A percentile compares a stretch with the other conserved stretches of the same genome.
These are phyloP conservation scores for Xylaria sp. DNA, from an alignment of 2,329 filamentous ascomycete species.

Conservation along the genomic window DNA sequence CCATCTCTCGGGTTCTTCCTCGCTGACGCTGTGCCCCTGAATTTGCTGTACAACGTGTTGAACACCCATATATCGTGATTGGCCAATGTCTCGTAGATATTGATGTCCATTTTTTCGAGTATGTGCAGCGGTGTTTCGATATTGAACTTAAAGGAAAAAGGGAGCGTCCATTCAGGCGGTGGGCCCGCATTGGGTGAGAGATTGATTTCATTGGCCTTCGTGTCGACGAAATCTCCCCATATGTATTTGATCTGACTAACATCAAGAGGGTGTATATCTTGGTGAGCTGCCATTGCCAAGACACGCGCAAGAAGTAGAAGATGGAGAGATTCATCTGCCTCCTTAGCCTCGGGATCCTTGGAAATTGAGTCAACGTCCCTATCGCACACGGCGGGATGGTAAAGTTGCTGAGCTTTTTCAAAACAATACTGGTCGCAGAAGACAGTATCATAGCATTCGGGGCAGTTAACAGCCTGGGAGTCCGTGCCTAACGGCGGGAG, in stretches of 20 bases:
- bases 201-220: constrained; percentile 58
- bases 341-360: constrained; percentile 65
- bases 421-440: constrained; percentile 68
- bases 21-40: constrained; percentile 89
- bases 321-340: constrained; percentile 66
- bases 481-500: constrained; percentile 65
- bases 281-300: constrained; percentile 67
- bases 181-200: constrained; percentile 60
- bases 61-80: constrained; percentile 80
- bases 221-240: constrained; percentile 69
- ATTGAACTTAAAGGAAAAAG: constrained; percentile 79
- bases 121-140: constrained; percentile 77
- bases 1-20: constrained; percentile 77
- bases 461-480: constrained; percentile 58
- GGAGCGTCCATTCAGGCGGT: constrained; percentile 69
- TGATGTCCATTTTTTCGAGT: constrained; percentile 83
- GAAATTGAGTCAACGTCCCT: constrained; percentile 69
- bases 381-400: constrained; percentile 70
- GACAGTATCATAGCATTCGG: constrained; percentile 68
- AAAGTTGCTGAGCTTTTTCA: constrained; percentile 61
- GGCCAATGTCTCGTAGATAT: constrained; percentile 67
- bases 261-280: constrained; percentile 67
- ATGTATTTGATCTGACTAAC: constrained; percentile 69
- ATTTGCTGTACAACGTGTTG: constrained; percentile 92
- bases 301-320: constrained; percentile 66